Conservation (phyloP, 805 yeast species). For the Teunomyces stri region DNA sequence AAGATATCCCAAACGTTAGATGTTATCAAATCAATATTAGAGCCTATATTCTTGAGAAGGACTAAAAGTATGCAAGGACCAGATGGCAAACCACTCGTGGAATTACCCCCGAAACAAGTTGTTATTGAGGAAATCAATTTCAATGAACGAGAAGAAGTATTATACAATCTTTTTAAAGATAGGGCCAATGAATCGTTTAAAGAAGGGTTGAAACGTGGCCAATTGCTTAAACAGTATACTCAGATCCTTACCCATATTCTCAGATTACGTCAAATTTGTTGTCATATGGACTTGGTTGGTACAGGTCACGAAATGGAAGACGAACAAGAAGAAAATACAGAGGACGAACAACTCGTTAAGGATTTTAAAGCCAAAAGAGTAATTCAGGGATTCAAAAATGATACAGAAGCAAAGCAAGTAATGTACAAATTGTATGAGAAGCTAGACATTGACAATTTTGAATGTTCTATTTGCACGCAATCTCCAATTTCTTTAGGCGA, state of each 20-base stretch:
- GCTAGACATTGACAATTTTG: conserved; percentile 46
- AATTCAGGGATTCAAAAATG: conserved; percentile 17
- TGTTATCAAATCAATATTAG: conserved; percentile 80
- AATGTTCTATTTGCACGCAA: conserved; percentile 83
- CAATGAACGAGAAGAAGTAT: conserved; percentile 58
- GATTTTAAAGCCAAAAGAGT: conserved; percentile 1
- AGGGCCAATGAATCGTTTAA: conserved; percentile 63
- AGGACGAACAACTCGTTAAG: conserved; percentile 2
- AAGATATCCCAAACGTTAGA: conserved; percentile 70
- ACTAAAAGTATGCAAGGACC: conserved; percentile 79
- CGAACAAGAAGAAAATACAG: conserved; percentile 17
- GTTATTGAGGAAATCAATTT: conserved; percentile 65
- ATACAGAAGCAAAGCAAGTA: conserved; percentile 17
- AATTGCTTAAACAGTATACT: conserved; percentile 68
- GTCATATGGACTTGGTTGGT: conserved; percentile 70
- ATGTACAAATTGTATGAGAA: conserved; percentile 28
- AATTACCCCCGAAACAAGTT: conserved; percentile 73
- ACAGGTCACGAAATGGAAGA: conserved; percentile 53
- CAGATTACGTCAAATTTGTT: conserved; percentile 83
- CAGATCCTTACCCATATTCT: conserved; percentile 80
- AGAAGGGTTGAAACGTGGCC: conserved; percentile 61
- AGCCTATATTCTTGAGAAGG: conserved; percentile 78
- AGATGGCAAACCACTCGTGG: conserved; percentile 72
- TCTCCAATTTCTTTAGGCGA: conserved; percentile 56
- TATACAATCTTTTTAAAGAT: conserved; percentile 68